phyloP scores from a whole-genome alignment of 106 monocot genomes.

The Agapanthus africanus region DNA sequence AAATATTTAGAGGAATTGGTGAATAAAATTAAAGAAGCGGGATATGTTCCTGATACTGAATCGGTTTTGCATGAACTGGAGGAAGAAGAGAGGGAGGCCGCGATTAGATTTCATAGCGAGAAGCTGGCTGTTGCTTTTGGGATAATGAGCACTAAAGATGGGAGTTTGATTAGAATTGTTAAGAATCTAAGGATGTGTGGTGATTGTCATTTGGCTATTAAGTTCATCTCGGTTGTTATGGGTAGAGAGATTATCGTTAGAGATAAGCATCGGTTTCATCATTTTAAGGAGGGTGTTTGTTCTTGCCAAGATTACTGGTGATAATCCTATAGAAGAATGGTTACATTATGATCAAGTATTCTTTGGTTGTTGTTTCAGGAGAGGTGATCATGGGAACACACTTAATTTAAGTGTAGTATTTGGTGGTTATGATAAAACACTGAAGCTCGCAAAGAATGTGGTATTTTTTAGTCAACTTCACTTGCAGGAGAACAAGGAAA shows the following conservation, averaged over 20 bases:
- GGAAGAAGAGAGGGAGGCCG: slow-evolving; percentile 60
- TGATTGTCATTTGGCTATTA: slow-evolving; percentile 52
- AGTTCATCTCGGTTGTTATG: slow-evolving; percentile 30
- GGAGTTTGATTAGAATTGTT: slow-evolving; percentile 29
- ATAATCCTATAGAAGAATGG: neutral
- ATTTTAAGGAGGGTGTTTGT: slow-evolving; percentile 42
- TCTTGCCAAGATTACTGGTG: slow-evolving; percentile 61
- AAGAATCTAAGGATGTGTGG: slow-evolving; percentile 57
- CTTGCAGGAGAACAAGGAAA: neutral
- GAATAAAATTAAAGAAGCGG: slow-evolving; percentile 22
- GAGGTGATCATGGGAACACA: too few relatives aligned
- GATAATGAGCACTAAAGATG: slow-evolving; percentile 32
- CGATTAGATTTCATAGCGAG: slow-evolving; percentile 55
- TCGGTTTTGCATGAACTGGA: slow-evolving; percentile 57
- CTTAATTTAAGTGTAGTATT: too few relatives aligned
- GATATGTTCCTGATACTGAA: slow-evolving; percentile 39
- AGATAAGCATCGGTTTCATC: slow-evolving; percentile 53
- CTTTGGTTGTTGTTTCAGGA: neutral
- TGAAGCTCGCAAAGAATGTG: neutral
- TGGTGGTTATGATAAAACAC: neutral
- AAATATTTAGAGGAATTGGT: slow-evolving; percentile 37
- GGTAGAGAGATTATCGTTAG: slow-evolving; percentile 43
- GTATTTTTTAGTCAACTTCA: neutral
- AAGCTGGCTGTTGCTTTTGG: slow-evolving; percentile 58
- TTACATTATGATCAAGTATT: neutral